A percentile compares a stretch with the other conserved stretches of the same genome.
These are phyloP conservation scores for Gentiana macrophylla DNA, from an alignment of 257 asterid genomes.

Conservation along the genomic window DNA sequence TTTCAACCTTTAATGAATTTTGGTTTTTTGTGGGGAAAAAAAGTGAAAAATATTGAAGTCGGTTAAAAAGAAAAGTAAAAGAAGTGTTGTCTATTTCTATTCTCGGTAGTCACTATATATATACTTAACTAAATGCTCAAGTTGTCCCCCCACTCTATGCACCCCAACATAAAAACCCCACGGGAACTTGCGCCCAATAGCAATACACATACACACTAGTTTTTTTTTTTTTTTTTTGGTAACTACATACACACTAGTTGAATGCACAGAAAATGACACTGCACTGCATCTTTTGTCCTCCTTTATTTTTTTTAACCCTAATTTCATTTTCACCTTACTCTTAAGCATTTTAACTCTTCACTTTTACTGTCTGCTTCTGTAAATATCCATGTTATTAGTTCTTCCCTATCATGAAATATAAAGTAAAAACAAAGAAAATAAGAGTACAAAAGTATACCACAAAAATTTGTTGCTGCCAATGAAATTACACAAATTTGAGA, in stretches of 20 bases:
- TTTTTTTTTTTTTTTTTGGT: too few relatives aligned
- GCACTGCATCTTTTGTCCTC: conserved; percentile 41
- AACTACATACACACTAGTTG: too few relatives aligned
- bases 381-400: conserved; percentile 1
- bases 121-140: too few relatives aligned
- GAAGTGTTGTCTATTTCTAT: too few relatives aligned
- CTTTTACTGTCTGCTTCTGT: not conserved
- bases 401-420: not conserved
- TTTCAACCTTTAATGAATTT: too few relatives aligned
- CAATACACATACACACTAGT: too few relatives aligned
- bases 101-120: too few relatives aligned
- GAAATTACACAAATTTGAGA: not conserved
- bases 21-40: too few relatives aligned
- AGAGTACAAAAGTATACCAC: not conserved
- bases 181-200: conserved; percentile 24
- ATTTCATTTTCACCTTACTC: conserved; percentile 4
- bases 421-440: not conserved
- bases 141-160: not conserved
- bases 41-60: too few relatives aligned
- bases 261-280: conserved; percentile 39
- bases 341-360: not conserved
- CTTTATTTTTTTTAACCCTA: conserved; percentile 30
- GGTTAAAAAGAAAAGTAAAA: too few relatives aligned
- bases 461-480: too few relatives aligned
- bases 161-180: conserved; percentile 23